phyloP scores from a whole-genome alignment of 2,329 filamentous ascomycete genomes.

The Penicillium sp. region DNA sequence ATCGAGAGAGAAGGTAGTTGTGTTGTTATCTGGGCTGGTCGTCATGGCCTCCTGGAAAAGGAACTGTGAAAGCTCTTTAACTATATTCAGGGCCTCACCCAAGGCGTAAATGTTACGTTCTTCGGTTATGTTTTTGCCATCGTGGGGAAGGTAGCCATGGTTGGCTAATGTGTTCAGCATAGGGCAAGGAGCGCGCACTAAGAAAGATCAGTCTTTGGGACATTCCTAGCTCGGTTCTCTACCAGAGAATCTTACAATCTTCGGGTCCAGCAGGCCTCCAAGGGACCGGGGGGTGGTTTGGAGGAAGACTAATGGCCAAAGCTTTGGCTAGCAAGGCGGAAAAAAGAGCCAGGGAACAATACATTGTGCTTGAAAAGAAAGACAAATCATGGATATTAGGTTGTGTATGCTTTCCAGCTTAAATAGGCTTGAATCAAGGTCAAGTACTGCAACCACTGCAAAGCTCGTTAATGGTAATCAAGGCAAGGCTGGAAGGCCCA shows the following conservation, averaged over 20 bases:
- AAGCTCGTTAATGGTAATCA: too few species aligned
- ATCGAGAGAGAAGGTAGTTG: conserved; percentile 9
- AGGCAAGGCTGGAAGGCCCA: too few species aligned
- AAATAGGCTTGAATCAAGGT: too few species aligned
- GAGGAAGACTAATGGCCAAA: background rate
- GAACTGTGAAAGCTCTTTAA: background rate
- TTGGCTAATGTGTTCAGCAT: background rate
- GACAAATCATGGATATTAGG: too few species aligned
- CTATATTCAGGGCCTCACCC: conserved; percentile 5
- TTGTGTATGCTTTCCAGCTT: too few species aligned
- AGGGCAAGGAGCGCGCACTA: conserved; percentile 30
- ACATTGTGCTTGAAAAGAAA: too few species aligned
- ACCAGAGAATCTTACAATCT: too few species aligned
- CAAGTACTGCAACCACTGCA: too few species aligned
- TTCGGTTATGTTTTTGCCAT: conserved; percentile 34
- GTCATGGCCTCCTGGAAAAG: background rate
- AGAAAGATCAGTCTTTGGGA: background rate
- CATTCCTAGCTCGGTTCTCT: background rate
- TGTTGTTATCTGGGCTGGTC: conserved; percentile 4
- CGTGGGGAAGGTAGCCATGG: background rate
- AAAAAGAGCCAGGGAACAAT: too few species aligned
- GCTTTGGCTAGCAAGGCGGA: background rate
- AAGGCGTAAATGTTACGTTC: conserved; percentile 37
- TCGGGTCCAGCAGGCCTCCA: background rate
- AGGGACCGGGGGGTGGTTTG: background rate